A percentile compares a stretch with the other conserved stretches of the same genome.
Conservation (phyloP, 1,139 yeast genomes). For the Hansenula lynferdii region DNA sequence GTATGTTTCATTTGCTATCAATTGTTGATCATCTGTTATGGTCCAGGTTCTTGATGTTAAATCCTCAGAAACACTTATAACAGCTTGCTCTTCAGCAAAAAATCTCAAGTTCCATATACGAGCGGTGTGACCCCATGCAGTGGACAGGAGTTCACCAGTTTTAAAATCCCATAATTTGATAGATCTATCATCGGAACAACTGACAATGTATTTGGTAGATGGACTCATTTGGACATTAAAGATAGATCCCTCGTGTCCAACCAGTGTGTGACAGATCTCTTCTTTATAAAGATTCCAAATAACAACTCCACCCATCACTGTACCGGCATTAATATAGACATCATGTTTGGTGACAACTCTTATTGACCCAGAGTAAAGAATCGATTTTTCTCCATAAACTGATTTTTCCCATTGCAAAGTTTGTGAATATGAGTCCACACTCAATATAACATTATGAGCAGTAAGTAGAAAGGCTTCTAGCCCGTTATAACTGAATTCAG, state of each 20-base stretch:
- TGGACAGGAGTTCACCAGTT: constrained; percentile 54
- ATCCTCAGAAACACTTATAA: constrained; percentile 82
- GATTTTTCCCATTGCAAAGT: constrained; percentile 37
- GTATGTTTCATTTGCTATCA: constrained; percentile 40
- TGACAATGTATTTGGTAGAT: constrained; percentile 51
- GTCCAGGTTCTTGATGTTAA: constrained; percentile 84
- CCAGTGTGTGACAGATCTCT: constrained; percentile 47
- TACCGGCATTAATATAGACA: constrained; percentile 75
- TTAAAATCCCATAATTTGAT: constrained; percentile 66
- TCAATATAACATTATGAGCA: constrained; percentile 72
- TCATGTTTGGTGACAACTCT: constrained; percentile 37
- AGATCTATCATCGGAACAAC: constrained; percentile 94
- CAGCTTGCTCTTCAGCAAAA: constrained; percentile 31
- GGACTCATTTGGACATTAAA: constrained; percentile 69
- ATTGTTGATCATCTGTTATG: constrained; percentile 25
- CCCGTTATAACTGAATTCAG: constrained; percentile 41
- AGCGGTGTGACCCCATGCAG: constrained; percentile 97
- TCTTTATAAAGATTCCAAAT: constrained; percentile 61
- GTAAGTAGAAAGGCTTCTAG: constrained; percentile 51
- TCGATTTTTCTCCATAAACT: constrained; percentile 66
- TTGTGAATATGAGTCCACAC: constrained; percentile 33
- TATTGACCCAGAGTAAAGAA: constrained; percentile 82
- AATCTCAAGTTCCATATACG: constrained; percentile 85
- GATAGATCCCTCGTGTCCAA: constrained; percentile 86
- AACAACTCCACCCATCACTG: constrained; percentile 84